A percentile compares a stretch with the other conserved stretches of the same genome.
phyloP scores from a whole-genome alignment of 2,329 filamentous ascomycete genomes.

The Colletotrichum sp. region DNA sequence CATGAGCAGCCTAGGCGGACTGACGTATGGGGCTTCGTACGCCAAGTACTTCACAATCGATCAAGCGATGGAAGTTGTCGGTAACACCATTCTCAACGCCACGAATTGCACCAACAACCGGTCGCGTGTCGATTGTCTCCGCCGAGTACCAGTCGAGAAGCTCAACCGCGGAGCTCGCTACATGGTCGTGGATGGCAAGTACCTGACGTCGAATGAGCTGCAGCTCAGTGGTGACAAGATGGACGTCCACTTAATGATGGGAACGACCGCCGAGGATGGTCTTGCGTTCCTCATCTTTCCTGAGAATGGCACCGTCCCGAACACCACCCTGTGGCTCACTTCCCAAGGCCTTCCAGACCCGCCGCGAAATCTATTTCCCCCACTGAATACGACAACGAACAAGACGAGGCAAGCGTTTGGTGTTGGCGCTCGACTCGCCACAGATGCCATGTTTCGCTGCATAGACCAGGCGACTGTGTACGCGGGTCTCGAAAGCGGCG shows the following conservation, averaged over 20 bases:
- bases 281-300: slow-evolving; percentile 53
- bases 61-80: slow-evolving; percentile 53
- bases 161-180: slow-evolving; percentile 51
- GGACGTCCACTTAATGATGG: slow-evolving; percentile 61
- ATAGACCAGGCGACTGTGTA: slow-evolving; percentile 63
- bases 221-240: slow-evolving; percentile 51
- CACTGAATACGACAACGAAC: slow-evolving; percentile 50
- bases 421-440: slow-evolving; percentile 57
- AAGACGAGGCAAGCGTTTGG: slow-evolving; percentile 60
- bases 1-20: slow-evolving; percentile 44
- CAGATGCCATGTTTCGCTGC: slow-evolving; percentile 65
- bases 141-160: slow-evolving; percentile 45
- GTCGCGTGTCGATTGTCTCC: slow-evolving; percentile 59
- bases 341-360: slow-evolving; percentile 35
- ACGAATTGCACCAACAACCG: slow-evolving; percentile 56
- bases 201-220: slow-evolving; percentile 52
- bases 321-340: slow-evolving; percentile 36
- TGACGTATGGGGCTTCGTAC: slow-evolving; percentile 62
- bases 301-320: slow-evolving; percentile 35
- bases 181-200: slow-evolving; percentile 63
- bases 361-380: slow-evolving; percentile 52
- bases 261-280: slow-evolving; percentile 59
- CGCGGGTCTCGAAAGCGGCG: slow-evolving; percentile 47
- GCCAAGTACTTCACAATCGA: slow-evolving; percentile 63
- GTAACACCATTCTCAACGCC: slow-evolving; percentile 53